Base-by-base conservation (phyloP, 148 eudicot genomes). In the Rhododendron williamsianum region DNA sequence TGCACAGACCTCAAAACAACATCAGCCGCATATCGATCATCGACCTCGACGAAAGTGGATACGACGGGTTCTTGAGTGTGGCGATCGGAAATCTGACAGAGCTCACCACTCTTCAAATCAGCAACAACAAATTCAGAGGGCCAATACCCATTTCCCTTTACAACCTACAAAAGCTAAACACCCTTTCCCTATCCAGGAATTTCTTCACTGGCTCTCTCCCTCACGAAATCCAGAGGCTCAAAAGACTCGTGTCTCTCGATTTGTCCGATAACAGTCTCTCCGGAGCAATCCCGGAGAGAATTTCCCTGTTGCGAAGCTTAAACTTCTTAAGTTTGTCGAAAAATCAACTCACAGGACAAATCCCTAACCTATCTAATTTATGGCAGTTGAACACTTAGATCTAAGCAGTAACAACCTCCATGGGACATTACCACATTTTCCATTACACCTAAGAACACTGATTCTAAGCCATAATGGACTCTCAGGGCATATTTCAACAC, bases 331-430 rank as follows among this genome's bases (percentile, higher is more conserved):
- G 38, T 80, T 74, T 95, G 78, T 88, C 96, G 0, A 84, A 79
- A 85, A 95, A 95, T 60, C 91, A 81, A 41, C 91, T 95, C 82
- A 83, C 93, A 0, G 94, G 96, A 1, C 83, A 84, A 84, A 88
- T 92, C 48, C 98, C 95, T 0, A 86, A 84, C 48, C 86, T 95
- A 0, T 81, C 86, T 6, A 93, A 91, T 36, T 67, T 92, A 48
- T 93, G 96, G 98, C 93, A 93, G 46, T 92, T 95, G 9, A 87
- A 82, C 45, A 85, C 90, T 25, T 95, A 58, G 98, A 95, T 45
- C 88, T 93, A 52, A 91, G 93, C 74, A 78, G 56, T 18, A 93
- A 95, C 86, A 90, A 89, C 43, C 86, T 95, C 41, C 90, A 86
- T 4, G 98, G 98, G 13, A 88, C 81, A 30, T 83, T 93, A 19